Percentiles rank a stretch among this genome's conserved stretches.
These are phyloP conservation scores for Prunus kanzakura DNA, from an alignment of 306 rosid genomes.

Conservation along the genomic window DNA sequence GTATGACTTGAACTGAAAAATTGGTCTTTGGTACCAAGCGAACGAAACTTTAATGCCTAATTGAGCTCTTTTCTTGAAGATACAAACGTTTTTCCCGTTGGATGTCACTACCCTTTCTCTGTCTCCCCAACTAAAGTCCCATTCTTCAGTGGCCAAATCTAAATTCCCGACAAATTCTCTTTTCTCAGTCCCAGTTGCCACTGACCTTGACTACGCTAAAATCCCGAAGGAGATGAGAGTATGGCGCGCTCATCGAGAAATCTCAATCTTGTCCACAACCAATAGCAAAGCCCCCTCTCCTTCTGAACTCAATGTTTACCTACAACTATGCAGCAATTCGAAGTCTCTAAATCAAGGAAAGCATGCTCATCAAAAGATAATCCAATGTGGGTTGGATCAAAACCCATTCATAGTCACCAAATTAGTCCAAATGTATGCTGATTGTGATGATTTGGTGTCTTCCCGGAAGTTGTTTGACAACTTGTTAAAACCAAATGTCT, in stretches of 20 bases:
- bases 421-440: slow-evolving; percentile 45
- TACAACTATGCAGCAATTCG: slow-evolving; percentile 37
- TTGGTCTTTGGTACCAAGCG: background rate
- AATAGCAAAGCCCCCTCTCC: slow-evolving; percentile 6
- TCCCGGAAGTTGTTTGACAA: slow-evolving; percentile 22
- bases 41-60: background rate
- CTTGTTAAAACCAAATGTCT: slow-evolving; percentile 40
- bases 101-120: background rate
- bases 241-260: slow-evolving; percentile 20
- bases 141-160: background rate
- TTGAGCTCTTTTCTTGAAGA: background rate
- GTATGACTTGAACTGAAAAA: background rate
- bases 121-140: background rate
- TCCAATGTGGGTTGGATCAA: slow-evolving; percentile 16
- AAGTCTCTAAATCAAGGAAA: slow-evolving; percentile 40
- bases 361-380: slow-evolving; percentile 33
- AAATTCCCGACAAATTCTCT: background rate
- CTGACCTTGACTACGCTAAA: background rate
- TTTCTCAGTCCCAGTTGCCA: background rate
- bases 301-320: slow-evolving; percentile 21
- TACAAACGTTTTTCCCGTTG: background rate
- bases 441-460: slow-evolving; percentile 31
- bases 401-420: slow-evolving; percentile 38
- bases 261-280: slow-evolving; percentile 13
- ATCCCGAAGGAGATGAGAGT: slow-evolving; percentile 8